Percentiles rank a stretch among this genome's conserved stretches.
phyloP scores from a whole-genome alignment of 805 yeast genomes.

The Wickerhamiella sorbophila region DNA sequence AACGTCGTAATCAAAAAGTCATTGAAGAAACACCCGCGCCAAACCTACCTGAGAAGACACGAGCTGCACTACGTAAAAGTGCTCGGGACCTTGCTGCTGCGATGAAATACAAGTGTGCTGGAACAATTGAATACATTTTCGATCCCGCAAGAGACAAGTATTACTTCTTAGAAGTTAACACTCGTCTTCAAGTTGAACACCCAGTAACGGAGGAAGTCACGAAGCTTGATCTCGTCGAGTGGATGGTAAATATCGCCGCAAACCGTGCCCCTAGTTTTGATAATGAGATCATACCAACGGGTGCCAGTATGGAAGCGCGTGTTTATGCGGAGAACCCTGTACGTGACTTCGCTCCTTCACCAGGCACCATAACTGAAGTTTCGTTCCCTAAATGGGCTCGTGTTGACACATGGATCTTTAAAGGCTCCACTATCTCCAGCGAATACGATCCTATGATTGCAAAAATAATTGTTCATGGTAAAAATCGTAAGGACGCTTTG shows the following conservation, averaged over 20 bases:
- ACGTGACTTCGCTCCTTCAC: conserved; percentile 88
- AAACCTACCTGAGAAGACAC: conserved; percentile 65
- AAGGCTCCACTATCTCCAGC: conserved; percentile 77
- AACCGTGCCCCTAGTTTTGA: conserved; percentile 71
- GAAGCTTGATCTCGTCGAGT: conserved; percentile 87
- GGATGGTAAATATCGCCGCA: conserved; percentile 91
- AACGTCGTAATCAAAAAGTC: conserved; percentile 91
- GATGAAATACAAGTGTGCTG: conserved; percentile 90
- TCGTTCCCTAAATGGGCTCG: conserved; percentile 83
- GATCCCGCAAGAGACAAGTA: conserved; percentile 78
- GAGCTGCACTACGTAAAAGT: conserved; percentile 61
- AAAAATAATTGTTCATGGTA: conserved; percentile 89
- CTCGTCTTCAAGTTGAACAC: conserved; percentile 94
- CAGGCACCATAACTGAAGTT: conserved; percentile 83
- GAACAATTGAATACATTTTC: conserved; percentile 91
- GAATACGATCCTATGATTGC: conserved; percentile 96
- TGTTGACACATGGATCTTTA: conserved; percentile 85
- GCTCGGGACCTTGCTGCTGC: conserved; percentile 71
- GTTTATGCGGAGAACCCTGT: conserved; percentile 95
- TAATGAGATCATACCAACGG: conserved; percentile 45
- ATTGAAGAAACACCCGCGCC: conserved; percentile 99
- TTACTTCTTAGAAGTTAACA: conserved; percentile 90
- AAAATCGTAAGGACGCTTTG: conserved; percentile 75
- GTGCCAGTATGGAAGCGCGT: conserved; percentile 95
- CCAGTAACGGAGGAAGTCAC: conserved; percentile 94